These are phyloP conservation scores for Boletus bicolor DNA, from an alignment of 768 basidiomycete genomes.

Conservation along the genomic window DNA sequence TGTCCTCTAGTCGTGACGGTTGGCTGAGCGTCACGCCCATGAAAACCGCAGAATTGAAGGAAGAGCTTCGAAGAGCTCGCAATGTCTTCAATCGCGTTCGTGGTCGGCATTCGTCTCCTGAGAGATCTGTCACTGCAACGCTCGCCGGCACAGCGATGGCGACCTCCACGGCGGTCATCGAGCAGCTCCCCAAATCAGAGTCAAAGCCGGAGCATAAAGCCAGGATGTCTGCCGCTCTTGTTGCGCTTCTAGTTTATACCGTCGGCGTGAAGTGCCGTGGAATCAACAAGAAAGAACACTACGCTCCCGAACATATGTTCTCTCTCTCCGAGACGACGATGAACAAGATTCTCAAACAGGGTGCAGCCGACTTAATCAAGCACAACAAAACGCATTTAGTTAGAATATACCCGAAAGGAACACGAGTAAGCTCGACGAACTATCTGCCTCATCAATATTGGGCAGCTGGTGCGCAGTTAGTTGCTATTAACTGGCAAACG, in stretches of 20 bases:
- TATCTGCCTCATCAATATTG: constrained; percentile 88
- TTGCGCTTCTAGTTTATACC: constrained; percentile 84
- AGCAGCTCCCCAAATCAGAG: constrained; percentile 14
- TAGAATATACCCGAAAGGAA: constrained; percentile 83
- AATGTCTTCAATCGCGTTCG: constrained; percentile 43
- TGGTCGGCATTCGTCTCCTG: constrained; percentile 24
- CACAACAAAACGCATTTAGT: constrained; percentile 84
- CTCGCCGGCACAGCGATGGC: constrained; percentile 9
- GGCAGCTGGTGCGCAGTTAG: constrained; percentile 85
- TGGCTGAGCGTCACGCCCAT: constrained; percentile 14
- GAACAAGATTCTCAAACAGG: constrained; percentile 69
- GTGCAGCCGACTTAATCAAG: constrained; percentile 72
- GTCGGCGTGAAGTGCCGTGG: constrained; percentile 94
- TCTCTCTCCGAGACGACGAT: constrained; percentile 85
- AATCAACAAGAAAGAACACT: constrained; percentile 80
- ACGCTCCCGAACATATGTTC: constrained; percentile 87
- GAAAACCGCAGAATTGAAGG: constrained; percentile 33
- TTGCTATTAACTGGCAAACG: constrained; percentile 98
- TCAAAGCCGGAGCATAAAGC: constrained; percentile 36
- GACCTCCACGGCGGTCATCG: constrained; percentile 16
- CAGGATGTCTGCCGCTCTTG: constrained; percentile 74
- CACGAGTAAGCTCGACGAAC: constrained; percentile 77
- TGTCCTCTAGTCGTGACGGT: constrained; percentile 1
- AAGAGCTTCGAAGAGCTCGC: constrained; percentile 39
- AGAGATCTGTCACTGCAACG: constrained; percentile 15